Evolutionary conservation across 164 flowering plant species (phyloP).

Genomic region (Stephania japonica): DNA sequence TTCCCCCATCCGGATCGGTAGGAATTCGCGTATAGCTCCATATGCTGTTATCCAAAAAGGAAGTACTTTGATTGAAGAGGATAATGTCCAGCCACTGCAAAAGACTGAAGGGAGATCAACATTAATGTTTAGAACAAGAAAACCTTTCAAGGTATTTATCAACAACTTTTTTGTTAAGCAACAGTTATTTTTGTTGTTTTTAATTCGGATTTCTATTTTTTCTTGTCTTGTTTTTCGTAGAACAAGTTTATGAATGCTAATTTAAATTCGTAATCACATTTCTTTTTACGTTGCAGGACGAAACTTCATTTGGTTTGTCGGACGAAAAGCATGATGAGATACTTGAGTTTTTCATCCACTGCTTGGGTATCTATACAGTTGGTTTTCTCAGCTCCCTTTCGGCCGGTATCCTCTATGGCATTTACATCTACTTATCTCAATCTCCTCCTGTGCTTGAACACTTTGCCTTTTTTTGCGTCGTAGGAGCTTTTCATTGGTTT

Average conservation of each 20-base stretch:
- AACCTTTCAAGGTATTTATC: conserved; percentile 10
- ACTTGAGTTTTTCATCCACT: conserved; percentile 29
- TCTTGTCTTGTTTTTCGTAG: not conserved
- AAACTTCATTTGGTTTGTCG: not conserved
- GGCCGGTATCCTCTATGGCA: conserved; percentile 45
- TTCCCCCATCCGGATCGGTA: conserved; percentile 51
- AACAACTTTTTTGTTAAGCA: too few species aligned
- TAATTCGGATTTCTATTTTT: not conserved
- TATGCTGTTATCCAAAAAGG: conserved; percentile 66
- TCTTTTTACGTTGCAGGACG: conserved; percentile 17
- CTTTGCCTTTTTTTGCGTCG: conserved; percentile 46
- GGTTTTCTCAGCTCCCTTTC: conserved; percentile 58
- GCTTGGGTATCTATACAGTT: conserved; percentile 54
- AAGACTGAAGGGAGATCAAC: conserved; percentile 37
- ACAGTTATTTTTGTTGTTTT: not conserved
- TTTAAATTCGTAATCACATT: not conserved
- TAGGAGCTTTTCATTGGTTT: conserved; percentile 69
- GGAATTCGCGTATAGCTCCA: conserved; percentile 50
- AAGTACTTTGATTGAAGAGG: conserved; percentile 38
- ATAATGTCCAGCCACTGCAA: conserved; percentile 49
- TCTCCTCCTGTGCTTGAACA: conserved; percentile 32
- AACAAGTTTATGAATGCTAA: not conserved
- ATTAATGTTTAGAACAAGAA: conserved; percentile 18
- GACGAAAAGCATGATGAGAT: not conserved
- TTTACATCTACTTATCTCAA: conserved; percentile 31